Base-by-base conservation (phyloP, 257 asterid species). In the Nicotiana benthamiana region DNA sequence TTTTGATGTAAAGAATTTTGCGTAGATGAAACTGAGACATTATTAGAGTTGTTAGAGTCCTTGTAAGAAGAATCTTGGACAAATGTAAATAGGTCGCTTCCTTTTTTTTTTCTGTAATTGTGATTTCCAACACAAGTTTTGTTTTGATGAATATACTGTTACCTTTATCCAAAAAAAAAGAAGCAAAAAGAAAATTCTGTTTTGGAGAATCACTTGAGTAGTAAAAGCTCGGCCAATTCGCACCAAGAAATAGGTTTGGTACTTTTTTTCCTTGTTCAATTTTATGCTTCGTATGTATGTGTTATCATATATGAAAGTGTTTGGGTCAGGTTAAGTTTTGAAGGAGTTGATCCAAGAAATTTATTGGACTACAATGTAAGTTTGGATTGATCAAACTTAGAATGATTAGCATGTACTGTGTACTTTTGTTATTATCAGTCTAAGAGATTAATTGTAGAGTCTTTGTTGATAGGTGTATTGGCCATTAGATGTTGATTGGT, bases 401-500 rank as follows among this genome's bases (percentile, higher is more conserved):
- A 59, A 1, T 78, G 51, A 52, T 24, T 83, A 80, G 64, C 57
- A 48, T 64, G 48, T 75, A 52, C 18, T 26, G 76, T 46, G 24
- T 32, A 32, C 63, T 1, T 63, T 26, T 77, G 80, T 22, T 79
- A 40, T 84, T 51, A 22, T 52, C 68, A 65, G 67, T 56, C 34
- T 27, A 9, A 12, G 46, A 54, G 72, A 79, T 52, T 79, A 27
- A 48, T 46, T 63, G 75, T 15, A 10, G 53, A 70, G 66, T 89
- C 76, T 60, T 28, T 51, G 59, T 83, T 83, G 53, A 82, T 92
- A 94, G 99, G 93, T 93, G 3, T 90, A 83, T 84, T 96, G 99
- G 99, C 99, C 99, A 17, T 83, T 94, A 88, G 99, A 96, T 89
- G 98, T 93, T 72, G 87, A 82, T 82, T 96, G 98, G 99, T 96